Evolutionary conservation across 192 early-diverging fungal genomes (phyloP), one percentile per base, ranked within the genome.

Genomic region (Mortierella antarctica): DNA sequence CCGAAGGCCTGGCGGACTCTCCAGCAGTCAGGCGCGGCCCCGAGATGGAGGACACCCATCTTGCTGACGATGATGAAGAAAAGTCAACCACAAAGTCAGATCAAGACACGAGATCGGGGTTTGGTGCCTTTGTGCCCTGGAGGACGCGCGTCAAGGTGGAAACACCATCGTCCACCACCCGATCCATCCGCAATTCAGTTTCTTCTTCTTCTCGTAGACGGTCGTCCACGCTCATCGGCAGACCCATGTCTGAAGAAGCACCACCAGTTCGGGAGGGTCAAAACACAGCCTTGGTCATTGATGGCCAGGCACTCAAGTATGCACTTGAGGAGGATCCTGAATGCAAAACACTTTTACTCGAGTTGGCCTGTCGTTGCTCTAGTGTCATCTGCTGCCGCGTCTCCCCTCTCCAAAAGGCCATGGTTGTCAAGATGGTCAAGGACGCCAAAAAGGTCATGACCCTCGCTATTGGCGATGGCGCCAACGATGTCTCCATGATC

Each of bases 401-500:
- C 2, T 90, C 90, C 13, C 93, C 92, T 17, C 82, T 92, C 55
- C 93, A 94, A 70, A 94, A 94, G 74, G 92, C 93, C 1, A 78
- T 91, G 65, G 91, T 94, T 8, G 93, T 94, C 1, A 83, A 85
- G 20, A 62, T 94, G 52, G 92, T 94, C 23, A 92, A 92, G 54
- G 83, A 89, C 21, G 82, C 86, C 10, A 80, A 89, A 18, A 83
- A 89, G 45, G 86, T 86, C 20, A 87, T 94, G 84, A 93, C 92
- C 31, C 74, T 93, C 20, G 86, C 92, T 6, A 94, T 94, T 69
- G 93, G 93, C 11, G 93, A 94, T 73, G 93, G 93, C n/a, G 93
- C 93, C 11, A 94, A 94, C 53, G 93, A 94, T 82, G 92, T 94
- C 17, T 87, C 87, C 55, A 94, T 94, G 93, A 94, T 94, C 53